Conservation (phyloP, 768 basidiomycete genomes). For the Pleurotus ostreatus region DNA sequence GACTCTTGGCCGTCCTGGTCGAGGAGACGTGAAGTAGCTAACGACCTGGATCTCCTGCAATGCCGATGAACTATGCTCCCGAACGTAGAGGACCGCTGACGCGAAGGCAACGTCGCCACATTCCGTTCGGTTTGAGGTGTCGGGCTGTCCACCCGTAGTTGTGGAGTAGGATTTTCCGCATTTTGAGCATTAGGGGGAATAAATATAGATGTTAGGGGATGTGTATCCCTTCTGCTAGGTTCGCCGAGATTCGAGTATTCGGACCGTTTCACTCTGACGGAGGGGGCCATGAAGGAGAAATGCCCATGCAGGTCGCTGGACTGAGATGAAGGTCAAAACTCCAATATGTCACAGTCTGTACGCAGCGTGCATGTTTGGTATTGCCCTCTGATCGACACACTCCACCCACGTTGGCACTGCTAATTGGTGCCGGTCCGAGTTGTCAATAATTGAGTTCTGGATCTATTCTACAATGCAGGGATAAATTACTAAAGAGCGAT, state of each 20-base stretch:
- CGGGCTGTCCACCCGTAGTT: background rate
- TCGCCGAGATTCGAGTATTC: constrained; percentile 25
- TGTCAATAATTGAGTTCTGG: no score
- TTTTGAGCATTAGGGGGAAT: constrained; percentile 3
- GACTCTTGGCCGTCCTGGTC: constrained; percentile 1
- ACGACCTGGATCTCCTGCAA: constrained; percentile 2
- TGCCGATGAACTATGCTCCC: constrained; percentile 3
- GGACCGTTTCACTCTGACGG: constrained; percentile 40
- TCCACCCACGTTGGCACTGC: no score
- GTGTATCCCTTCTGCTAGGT: constrained; percentile 3
- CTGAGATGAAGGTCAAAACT: background rate
- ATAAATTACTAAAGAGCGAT: no score
- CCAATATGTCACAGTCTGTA: background rate
- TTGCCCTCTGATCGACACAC: background rate
- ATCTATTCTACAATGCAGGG: no score
- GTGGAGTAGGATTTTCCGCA: background rate
- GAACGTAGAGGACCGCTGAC: background rate
- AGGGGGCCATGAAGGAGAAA: constrained; percentile 34
- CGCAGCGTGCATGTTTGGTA: background rate
- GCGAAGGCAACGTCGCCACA: background rate
- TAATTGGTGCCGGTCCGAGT: no score
- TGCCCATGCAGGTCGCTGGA: background rate
- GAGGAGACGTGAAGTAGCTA: background rate
- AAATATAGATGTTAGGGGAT: constrained; percentile 15
- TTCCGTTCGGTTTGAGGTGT: background rate